Conservation (phyloP, 768 basidiomycete genomes). For the Naganishia kalamii region DNA sequence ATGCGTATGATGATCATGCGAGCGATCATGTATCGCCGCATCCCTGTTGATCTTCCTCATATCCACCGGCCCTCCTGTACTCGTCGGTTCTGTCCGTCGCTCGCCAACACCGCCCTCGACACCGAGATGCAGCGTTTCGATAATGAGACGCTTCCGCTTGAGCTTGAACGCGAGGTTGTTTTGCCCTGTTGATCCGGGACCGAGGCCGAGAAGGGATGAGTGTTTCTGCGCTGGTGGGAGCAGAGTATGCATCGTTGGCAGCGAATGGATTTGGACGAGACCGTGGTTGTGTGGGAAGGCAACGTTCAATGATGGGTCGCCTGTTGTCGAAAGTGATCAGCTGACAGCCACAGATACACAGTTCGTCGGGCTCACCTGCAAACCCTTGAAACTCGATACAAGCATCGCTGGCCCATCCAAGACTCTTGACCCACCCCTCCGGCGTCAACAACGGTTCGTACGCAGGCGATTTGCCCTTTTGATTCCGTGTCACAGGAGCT, state of each 20-base stretch:
- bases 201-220: conserved; percentile 74
- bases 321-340: background rate
- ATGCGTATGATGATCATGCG: conserved; percentile 11
- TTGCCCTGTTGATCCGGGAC: conserved; percentile 58
- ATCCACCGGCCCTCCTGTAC: conserved; percentile 2
- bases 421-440: conserved; percentile 66
- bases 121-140: conserved; percentile 75
- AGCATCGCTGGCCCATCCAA: conserved; percentile 74
- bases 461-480: conserved; percentile 16
- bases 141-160: conserved; percentile 74
- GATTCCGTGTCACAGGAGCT: conserved; percentile 18
- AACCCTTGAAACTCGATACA: conserved; percentile 70
- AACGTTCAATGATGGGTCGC: conserved; percentile 63
- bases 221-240: conserved; percentile 72
- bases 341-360: background rate
- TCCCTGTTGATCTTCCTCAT: conserved; percentile 25
- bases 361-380: conserved; percentile 65
- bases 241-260: conserved; percentile 69
- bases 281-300: conserved; percentile 83
- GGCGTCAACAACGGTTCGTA: conserved; percentile 26
- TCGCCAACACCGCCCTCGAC: conserved; percentile 48
- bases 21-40: conserved; percentile 24
- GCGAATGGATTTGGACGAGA: conserved; percentile 65
- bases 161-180: conserved; percentile 95
- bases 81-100: conserved; percentile 38